phyloP scores from a whole-genome alignment of 75 land plant species.

The Sequoiadendron giganteum region DNA sequence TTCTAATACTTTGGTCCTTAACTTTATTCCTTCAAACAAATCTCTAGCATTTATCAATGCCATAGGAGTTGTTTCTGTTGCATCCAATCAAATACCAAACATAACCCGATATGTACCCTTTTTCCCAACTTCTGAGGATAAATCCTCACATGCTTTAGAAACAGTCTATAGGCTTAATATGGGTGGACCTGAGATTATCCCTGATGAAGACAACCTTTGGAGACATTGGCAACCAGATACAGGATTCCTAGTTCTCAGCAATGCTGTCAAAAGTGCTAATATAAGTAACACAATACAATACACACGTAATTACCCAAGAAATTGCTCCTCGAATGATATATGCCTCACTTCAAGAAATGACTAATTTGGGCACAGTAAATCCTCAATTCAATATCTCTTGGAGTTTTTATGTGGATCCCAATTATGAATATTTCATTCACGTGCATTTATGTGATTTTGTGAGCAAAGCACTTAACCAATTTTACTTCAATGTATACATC shows the following conservation, averaged over 20 bases:
- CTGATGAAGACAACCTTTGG: slow-evolving; percentile 53
- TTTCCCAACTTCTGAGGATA: slow-evolving; percentile 11
- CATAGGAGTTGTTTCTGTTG: slow-evolving; percentile 79
- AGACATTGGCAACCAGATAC: slow-evolving; percentile 67
- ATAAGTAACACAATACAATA: slow-evolving; percentile 31
- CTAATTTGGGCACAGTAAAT: slow-evolving; percentile 17
- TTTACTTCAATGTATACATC: slow-evolving; percentile 70
- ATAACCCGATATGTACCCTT: slow-evolving; percentile 18
- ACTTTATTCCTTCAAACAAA: slow-evolving; percentile 44
- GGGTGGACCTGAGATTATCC: slow-evolving; percentile 60
- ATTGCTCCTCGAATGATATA: slow-evolving; percentile 77
- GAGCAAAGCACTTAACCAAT: slow-evolving; percentile 28
- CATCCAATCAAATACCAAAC: slow-evolving; percentile 42
- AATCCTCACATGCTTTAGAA: slow-evolving; percentile 52
- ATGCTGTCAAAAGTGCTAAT: slow-evolving; percentile 22
- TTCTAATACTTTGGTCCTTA: slow-evolving; percentile 27
- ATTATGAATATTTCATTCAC: slow-evolving; percentile 58
- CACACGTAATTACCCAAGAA: slow-evolving; percentile 24
- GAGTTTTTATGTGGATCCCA: slow-evolving; percentile 52
- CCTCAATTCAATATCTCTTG: slow-evolving; percentile 71
- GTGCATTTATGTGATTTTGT: slow-evolving; percentile 87
- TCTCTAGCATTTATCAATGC: slow-evolving; percentile 83
- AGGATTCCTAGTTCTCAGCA: slow-evolving; percentile 39
- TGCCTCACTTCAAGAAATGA: slow-evolving; percentile 60
- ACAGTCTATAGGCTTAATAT: slow-evolving; percentile 79